phyloP scores from a whole-genome alignment of 768 basidiomycete species.

The Russula griseocarnosa region DNA sequence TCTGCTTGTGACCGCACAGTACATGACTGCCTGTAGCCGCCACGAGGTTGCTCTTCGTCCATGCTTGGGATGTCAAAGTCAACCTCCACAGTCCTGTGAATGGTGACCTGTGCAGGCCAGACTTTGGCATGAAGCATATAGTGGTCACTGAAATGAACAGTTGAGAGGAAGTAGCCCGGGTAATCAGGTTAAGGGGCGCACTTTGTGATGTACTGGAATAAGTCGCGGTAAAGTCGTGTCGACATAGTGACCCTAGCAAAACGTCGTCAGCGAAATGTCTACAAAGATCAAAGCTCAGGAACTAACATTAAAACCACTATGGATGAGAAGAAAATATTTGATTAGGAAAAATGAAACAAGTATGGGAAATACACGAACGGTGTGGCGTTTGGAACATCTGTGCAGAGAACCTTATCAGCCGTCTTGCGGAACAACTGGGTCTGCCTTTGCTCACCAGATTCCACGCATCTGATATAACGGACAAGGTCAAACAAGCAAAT shows the following conservation, averaged over 20 bases:
- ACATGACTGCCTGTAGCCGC: not conserved
- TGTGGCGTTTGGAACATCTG: constrained; percentile 25
- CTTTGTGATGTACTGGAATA: constrained; percentile 22
- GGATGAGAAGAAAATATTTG: not conserved
- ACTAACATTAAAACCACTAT: constrained; percentile 16
- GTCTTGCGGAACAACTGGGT: not conserved
- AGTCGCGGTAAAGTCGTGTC: constrained; percentile 17
- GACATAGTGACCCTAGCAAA: constrained; percentile 13
- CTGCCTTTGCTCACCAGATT: not conserved
- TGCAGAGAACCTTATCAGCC: too few relatives aligned
- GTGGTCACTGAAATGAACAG: not conserved
- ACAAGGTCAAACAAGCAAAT: not conserved
- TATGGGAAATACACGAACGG: constrained; percentile 17
- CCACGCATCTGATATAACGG: not conserved
- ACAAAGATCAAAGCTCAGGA: not conserved
- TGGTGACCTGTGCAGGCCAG: constrained; percentile 10
- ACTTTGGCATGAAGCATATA: not conserved
- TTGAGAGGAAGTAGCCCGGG: not conserved
- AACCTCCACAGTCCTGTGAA: constrained; percentile 18
- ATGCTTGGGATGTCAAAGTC: constrained; percentile 1
- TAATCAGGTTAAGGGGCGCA: not conserved
- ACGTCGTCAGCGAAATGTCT: not conserved
- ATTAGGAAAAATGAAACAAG: constrained; percentile 6
- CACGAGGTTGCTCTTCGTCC: not conserved
- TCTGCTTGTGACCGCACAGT: constrained; percentile 14